phyloP scores from a whole-genome alignment of 1,139 yeast species.

The Nadsonia starkeyi-henricii region DNA sequence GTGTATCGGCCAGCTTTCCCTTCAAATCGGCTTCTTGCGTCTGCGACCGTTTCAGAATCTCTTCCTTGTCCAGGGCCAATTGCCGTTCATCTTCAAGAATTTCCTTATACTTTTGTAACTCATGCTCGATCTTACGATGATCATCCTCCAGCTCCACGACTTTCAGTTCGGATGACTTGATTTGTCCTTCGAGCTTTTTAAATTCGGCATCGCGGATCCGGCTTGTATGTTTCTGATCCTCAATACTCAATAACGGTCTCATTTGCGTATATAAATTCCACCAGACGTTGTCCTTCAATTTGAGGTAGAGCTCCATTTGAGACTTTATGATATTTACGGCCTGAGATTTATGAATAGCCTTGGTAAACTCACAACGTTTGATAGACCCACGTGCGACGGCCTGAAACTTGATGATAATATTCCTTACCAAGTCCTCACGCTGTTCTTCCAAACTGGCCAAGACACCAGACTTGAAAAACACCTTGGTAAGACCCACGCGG shows the following conservation, averaged over 20 bases:
- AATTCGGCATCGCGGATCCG: constrained; percentile 47
- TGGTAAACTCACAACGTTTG: constrained; percentile 39
- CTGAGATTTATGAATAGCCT: constrained; percentile 44
- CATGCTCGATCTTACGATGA: constrained; percentile 23
- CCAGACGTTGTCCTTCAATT: constrained; percentile 62
- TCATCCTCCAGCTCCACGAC: constrained; percentile 19
- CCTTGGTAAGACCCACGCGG: constrained; percentile 75
- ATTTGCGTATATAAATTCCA: constrained; percentile 55
- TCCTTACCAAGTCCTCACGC: constrained; percentile 52
- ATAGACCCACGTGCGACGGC: constrained; percentile 52
- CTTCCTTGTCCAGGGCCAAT: constrained; percentile 32
- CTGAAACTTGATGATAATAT: constrained; percentile 49
- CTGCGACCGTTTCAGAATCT: constrained; percentile 27
- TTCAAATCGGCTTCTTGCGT: constrained; percentile 29
- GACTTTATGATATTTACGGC: constrained; percentile 59
- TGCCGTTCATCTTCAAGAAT: constrained; percentile 27
- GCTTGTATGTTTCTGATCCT: constrained; percentile 42
- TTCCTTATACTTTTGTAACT: constrained; percentile 25
- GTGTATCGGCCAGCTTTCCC: constrained; percentile 23
- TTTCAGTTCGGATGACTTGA: constrained; percentile 24
- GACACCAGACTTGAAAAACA: constrained; percentile 93
- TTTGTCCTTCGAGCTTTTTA: constrained; percentile 34
- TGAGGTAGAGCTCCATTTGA: constrained; percentile 43
- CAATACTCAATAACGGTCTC: constrained; percentile 64
- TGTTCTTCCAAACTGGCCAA: constrained; percentile 77